Base-by-base conservation (phyloP, 306 rosid species). In the Hylodesmum podocarpum region DNA sequence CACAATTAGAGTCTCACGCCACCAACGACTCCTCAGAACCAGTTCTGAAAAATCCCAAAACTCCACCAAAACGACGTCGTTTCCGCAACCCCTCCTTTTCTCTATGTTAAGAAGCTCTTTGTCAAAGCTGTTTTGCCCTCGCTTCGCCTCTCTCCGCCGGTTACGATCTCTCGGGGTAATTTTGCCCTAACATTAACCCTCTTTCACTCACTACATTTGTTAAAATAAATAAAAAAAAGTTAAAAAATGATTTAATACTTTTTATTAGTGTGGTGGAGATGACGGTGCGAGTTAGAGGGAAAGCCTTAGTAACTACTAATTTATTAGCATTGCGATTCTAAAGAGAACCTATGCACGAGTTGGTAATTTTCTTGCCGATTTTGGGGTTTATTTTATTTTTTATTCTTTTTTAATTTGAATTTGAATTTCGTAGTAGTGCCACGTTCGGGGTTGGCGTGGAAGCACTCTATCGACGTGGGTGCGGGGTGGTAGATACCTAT, bases 401-500 rank as follows among this genome's bases (percentile, higher is more conserved):
- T 19, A 6, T 0, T 29, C 9, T 34, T 18, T 27, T 6, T 10
- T 0, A n/a, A 8, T 8, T 46, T 27, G 10, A 0, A 1, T 6
- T 1, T 40, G 4, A 7, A 10, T 61, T n/a, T n/a, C n/a, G 16
- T 22, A 69, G 72, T n/a, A 91, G 98, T 96, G 3, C 93, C 96
- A 1, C 62, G 96, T 2, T 92, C 97, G 2, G 97, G 97, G 0
- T 79, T 95, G 89, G 82, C 97, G 0, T 91, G 79, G 97, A 95
- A 92, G 83, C 88, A 88, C 39, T 89, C 97, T 0, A 92, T 95
- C 4, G 94, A 94, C 9, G 94, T 90, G 0, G 98, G 98, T 41
- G 98, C 97, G 0, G 95, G 0, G 97, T 91, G 77, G 87, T 95
- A 0, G 97, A 95, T 22, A 93, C 97, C 0, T 97, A 95, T 76